A percentile compares a stretch with the other conserved stretches of the same genome.
These are phyloP conservation scores for Penicillium cataractarum DNA, from an alignment of 495 filamentous ascomycete species.

Conservation along the genomic window DNA sequence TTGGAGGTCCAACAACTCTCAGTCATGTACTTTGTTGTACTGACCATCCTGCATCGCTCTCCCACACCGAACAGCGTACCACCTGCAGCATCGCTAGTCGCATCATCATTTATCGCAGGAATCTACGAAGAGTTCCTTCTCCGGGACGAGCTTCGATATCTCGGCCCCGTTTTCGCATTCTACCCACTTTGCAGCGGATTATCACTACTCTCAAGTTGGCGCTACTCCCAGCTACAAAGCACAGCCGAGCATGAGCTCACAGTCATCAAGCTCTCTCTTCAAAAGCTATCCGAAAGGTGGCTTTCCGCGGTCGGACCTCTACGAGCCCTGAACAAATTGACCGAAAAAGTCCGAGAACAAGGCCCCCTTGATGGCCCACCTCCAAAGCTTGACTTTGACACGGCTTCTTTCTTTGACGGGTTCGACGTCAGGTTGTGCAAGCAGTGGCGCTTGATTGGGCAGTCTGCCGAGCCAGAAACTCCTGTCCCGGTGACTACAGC, in stretches of 20 bases:
- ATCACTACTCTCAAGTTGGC: constrained; percentile 31
- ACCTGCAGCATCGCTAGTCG: constrained; percentile 29
- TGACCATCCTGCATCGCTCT: constrained; percentile 33
- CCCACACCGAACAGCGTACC: constrained; percentile 31
- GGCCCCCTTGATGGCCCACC: constrained; percentile 24
- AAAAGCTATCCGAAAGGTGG: constrained; percentile 36
- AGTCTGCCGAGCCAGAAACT: constrained; percentile 16
- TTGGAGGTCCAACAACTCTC: constrained; percentile 30
- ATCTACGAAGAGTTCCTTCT: constrained; percentile 39
- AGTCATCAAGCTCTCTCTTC: constrained; percentile 36
- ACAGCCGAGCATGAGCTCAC: constrained; percentile 34
- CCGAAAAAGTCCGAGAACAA: constrained; percentile 33
- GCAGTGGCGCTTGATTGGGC: constrained; percentile 32
- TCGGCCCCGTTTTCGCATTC: constrained; percentile 35
- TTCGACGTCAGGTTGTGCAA: constrained; percentile 33
- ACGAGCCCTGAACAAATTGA: constrained; percentile 33
- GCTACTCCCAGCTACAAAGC: constrained; percentile 30
- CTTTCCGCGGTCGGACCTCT: constrained; percentile 34
- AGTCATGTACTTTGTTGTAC: constrained; percentile 35
- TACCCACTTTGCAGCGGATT: constrained; percentile 33
- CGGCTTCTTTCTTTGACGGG: constrained; percentile 33
- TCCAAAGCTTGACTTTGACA: constrained; percentile 26
- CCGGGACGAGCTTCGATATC: constrained; percentile 33
- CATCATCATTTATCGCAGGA: constrained; percentile 35
- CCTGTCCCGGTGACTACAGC: not conserved